Percentiles rank a stretch among this genome's conserved stretches.
Evolutionary conservation across 148 eudicot species (phyloP).

Genomic region (Amaranthus cruentus): DNA sequence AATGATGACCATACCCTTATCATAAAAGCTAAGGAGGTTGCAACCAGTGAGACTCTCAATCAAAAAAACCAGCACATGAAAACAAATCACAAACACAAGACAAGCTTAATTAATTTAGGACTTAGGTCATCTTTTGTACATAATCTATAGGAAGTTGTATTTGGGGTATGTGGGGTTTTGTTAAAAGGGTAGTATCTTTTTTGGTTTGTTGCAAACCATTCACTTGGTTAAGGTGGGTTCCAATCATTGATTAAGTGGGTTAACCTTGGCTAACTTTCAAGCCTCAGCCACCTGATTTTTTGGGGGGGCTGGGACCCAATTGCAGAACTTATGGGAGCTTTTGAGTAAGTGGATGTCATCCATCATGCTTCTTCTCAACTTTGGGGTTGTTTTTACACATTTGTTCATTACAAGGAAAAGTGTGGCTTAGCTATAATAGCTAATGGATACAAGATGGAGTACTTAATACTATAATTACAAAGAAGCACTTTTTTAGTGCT

Average conservation of each 20-base stretch:
- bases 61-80: too few relatives aligned
- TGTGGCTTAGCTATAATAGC: background rate
- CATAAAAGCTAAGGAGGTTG: too few relatives aligned
- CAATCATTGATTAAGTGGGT: background rate
- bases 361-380: background rate
- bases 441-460: background rate
- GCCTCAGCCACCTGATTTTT: background rate
- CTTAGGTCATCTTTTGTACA: background rate
- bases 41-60: too few relatives aligned
- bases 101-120: background rate
- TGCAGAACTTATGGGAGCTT: slow-evolving; percentile 3
- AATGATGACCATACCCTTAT: too few relatives aligned
- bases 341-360: background rate
- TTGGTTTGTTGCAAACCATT: background rate
- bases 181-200: slow-evolving; percentile 11
- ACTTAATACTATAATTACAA: background rate
- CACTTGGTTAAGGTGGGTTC: slow-evolving; percentile 9
- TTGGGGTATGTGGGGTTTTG: background rate
- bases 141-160: background rate
- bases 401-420: background rate
- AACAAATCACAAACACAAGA: too few relatives aligned
- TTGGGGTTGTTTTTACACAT: background rate
- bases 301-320: background rate
- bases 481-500: too few relatives aligned
- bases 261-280: background rate